Conservation (phyloP, 1,284 basidiomycete genomes). For the Lignosus rhinocerotis region DNA sequence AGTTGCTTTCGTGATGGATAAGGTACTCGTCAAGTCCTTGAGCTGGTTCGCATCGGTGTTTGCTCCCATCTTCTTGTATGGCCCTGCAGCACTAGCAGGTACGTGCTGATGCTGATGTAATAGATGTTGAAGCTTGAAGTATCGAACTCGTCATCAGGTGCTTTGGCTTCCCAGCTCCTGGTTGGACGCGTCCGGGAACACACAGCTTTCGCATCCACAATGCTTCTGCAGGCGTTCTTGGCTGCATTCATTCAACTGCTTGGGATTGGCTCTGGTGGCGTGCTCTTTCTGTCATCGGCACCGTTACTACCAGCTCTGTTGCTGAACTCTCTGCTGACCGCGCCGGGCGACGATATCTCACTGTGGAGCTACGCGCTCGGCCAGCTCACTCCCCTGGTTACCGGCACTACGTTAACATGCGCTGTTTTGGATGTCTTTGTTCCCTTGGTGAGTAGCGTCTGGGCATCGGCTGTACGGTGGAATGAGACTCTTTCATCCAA, state of each 20-base stretch:
- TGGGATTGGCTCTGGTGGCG: conserved; percentile 68
- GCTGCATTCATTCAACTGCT: conserved; percentile 59
- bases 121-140: background rate
- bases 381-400: conserved; percentile 59
- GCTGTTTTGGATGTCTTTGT: conserved; percentile 89
- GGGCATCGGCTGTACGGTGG: background rate
- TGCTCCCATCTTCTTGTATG: conserved; percentile 76
- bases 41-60: conserved; percentile 83
- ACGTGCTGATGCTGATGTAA: conserved; percentile 25
- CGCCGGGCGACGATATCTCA: conserved; percentile 40
- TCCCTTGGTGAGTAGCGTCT: conserved; percentile 65
- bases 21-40: conserved; percentile 65
- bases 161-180: conserved; percentile 55
- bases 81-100: conserved; percentile 73
- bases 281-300: conserved; percentile 60
- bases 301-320: conserved; percentile 56
- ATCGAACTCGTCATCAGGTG: conserved; percentile 41
- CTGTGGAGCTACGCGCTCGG: conserved; percentile 70
- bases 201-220: conserved; percentile 59
- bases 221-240: conserved; percentile 58
- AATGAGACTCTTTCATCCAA: background rate
- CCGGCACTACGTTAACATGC: conserved; percentile 71
- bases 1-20: conserved; percentile 73
- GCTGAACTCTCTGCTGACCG: conserved; percentile 48
- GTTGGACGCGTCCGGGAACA: conserved; percentile 58